Percentiles rank a stretch among this genome's conserved stretches.
Evolutionary conservation across 1,139 yeast species (phyloP).

Genomic region (Geotrichum histeridarum): DNA sequence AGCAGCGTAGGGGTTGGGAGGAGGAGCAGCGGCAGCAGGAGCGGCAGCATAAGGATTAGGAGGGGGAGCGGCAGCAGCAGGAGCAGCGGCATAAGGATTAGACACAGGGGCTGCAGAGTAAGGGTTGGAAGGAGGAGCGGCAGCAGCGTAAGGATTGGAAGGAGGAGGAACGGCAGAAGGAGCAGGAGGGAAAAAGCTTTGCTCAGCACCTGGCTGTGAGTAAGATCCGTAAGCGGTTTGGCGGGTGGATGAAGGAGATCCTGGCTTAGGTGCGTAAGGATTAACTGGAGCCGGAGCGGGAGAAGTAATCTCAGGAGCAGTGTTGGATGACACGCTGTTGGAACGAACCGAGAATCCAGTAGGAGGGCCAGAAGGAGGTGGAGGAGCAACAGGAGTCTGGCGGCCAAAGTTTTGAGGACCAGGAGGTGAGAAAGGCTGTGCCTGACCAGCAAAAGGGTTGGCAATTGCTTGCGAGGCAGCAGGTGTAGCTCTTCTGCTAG

Average conservation of each 20-base stretch:
- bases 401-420: slow-evolving; percentile 23
- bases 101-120: slow-evolving; percentile 28
- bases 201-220: slow-evolving; percentile 14
- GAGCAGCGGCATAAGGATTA: slow-evolving; percentile 23
- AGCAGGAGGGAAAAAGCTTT: slow-evolving; percentile 18
- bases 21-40: slow-evolving; percentile 22
- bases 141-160: slow-evolving; percentile 22
- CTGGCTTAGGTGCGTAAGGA: slow-evolving; percentile 33
- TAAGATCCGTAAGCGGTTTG: slow-evolving; percentile 19
- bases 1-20: slow-evolving; percentile 22
- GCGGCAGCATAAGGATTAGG: slow-evolving; percentile 14
- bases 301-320: slow-evolving; percentile 20
- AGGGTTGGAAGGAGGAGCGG: slow-evolving; percentile 14
- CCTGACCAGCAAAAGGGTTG: slow-evolving; percentile 29
- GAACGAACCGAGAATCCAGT: slow-evolving; percentile 33
- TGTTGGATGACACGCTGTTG: slow-evolving; percentile 33
- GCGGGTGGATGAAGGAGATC: slow-evolving; percentile 22
- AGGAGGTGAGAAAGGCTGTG: slow-evolving; percentile 30
- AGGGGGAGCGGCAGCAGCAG: slow-evolving; percentile 23
- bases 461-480: slow-evolving; percentile 26
- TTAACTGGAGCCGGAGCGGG: slow-evolving; percentile 27
- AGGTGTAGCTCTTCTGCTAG: slow-evolving; percentile 25
- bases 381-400: slow-evolving; percentile 25
- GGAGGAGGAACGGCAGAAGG: slow-evolving; percentile 19
- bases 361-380: slow-evolving; percentile 25